Conservation (phyloP, 805 yeast species). For the Candida taoyuanica region DNA sequence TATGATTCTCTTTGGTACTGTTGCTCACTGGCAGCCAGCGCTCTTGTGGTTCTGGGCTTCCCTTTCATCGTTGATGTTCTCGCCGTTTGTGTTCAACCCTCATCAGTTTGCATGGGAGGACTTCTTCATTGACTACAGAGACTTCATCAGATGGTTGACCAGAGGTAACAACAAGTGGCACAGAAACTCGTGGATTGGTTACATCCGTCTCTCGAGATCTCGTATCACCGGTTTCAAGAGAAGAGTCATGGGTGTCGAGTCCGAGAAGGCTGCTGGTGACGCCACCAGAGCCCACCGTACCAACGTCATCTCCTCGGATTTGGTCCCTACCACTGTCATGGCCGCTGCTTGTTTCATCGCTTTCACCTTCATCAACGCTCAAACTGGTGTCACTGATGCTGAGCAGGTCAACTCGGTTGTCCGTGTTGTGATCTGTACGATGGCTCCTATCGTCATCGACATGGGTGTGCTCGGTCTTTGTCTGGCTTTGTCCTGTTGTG, state of each 20-base stretch:
- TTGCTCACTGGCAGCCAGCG: slow-evolving; percentile 88
- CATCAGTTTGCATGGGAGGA: slow-evolving; percentile 97
- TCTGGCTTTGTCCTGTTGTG: slow-evolving; percentile 87
- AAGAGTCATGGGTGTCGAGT: slow-evolving; percentile 67
- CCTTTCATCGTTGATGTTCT: slow-evolving; percentile 75
- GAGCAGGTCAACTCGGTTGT: slow-evolving; percentile 61
- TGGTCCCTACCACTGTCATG: slow-evolving; percentile 64
- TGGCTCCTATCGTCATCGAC: slow-evolving; percentile 89
- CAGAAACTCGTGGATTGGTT: slow-evolving; percentile 86
- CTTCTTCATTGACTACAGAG: slow-evolving; percentile 94
- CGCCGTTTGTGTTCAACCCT: slow-evolving; percentile 95
- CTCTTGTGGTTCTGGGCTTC: slow-evolving; percentile 97
- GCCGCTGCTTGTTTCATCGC: slow-evolving; percentile 80
- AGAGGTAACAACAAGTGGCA: slow-evolving; percentile 89
- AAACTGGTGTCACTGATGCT: slow-evolving; percentile 65
- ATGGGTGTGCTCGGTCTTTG: slow-evolving; percentile 79
- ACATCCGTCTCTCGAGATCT: slow-evolving; percentile 75
- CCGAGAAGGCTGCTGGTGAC: slow-evolving; percentile 82
- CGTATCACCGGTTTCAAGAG: slow-evolving; percentile 81
- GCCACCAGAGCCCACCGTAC: slow-evolving; percentile 78
- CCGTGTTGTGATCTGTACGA: slow-evolving; percentile 72
- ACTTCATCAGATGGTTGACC: slow-evolving; percentile 85
- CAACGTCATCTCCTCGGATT: slow-evolving; percentile 65
- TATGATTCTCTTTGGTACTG: slow-evolving; percentile 67
- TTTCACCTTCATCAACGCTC: slow-evolving; percentile 77